Conservation (phyloP, 73 alveolate species). For the Paramecium pentaurelia region DNA sequence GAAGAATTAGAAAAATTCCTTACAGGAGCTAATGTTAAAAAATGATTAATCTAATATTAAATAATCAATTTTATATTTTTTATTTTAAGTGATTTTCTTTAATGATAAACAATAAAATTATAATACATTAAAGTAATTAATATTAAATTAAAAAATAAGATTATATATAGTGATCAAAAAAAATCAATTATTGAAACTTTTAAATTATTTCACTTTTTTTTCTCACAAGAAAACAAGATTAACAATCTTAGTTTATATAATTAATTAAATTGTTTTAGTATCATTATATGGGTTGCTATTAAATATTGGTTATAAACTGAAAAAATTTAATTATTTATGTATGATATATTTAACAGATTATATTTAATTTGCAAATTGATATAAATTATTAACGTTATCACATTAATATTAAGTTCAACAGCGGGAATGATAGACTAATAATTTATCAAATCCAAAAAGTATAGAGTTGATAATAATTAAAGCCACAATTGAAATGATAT, state of each 20-base stretch:
- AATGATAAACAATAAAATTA: too few relatives aligned
- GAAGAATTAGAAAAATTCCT: slow-evolving; percentile 57
- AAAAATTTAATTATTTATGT: too few relatives aligned
- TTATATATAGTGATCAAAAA: too few relatives aligned
- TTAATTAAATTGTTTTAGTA: background rate
- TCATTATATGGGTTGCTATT: background rate
- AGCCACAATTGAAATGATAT: background rate
- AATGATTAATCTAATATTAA: background rate
- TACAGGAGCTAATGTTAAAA: slow-evolving; percentile 42
- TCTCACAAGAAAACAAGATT: background rate
- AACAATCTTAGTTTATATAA: too few relatives aligned
- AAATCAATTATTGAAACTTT: background rate
- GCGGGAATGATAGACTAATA: background rate
- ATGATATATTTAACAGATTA: too few relatives aligned
- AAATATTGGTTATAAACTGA: background rate
- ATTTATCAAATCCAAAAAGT: background rate
- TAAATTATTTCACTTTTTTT: too few relatives aligned
- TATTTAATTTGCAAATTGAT: background rate
- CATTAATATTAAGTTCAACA: background rate
- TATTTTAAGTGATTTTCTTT: too few relatives aligned
- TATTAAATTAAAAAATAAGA: too few relatives aligned
- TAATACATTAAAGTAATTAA: too few relatives aligned
- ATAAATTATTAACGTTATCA: background rate
- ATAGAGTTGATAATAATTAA: background rate
- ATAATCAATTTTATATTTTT: background rate